Conservation (phyloP, 306 rosid species). For the apple (Malus domestica) region DNA sequence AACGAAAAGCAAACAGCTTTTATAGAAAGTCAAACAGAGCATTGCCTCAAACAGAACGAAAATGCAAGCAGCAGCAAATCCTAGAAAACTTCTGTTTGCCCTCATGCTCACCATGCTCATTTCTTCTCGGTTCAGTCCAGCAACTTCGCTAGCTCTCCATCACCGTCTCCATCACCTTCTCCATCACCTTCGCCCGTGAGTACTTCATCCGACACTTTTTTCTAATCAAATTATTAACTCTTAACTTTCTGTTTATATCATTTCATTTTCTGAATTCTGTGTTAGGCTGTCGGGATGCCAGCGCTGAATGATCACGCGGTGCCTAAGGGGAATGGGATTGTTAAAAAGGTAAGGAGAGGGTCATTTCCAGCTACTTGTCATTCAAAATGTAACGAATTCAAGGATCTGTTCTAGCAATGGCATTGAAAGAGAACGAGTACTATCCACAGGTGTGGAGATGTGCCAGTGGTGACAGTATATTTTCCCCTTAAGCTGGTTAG, state of each 20-base stretch:
- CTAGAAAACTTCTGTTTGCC: slow-evolving; percentile 5
- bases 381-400: slow-evolving; percentile 46
- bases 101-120: slow-evolving; percentile 12
- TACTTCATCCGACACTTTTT: background rate
- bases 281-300: slow-evolving; percentile 20
- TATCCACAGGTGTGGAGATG: slow-evolving; percentile 68
- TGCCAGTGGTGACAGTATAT: slow-evolving; percentile 39
- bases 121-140: slow-evolving; percentile 20
- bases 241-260: too few relatives aligned
- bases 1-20: background rate
- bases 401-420: slow-evolving; percentile 41
- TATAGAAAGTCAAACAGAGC: background rate
- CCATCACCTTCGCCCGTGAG: slow-evolving; percentile 49
- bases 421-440: slow-evolving; percentile 34
- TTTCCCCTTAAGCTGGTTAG: slow-evolving; percentile 30
- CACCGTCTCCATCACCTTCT: slow-evolving; percentile 48
- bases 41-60: background rate
- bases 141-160: slow-evolving; percentile 20
- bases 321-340: background rate
- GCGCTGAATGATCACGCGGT: background rate
- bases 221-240: background rate
- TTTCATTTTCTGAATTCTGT: background rate
- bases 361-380: slow-evolving; percentile 44
- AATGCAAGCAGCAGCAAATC: slow-evolving; percentile 21
- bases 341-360: slow-evolving; percentile 19